phyloP scores from a whole-genome alignment of 306 rosid species.

The Prunus mongolica region DNA sequence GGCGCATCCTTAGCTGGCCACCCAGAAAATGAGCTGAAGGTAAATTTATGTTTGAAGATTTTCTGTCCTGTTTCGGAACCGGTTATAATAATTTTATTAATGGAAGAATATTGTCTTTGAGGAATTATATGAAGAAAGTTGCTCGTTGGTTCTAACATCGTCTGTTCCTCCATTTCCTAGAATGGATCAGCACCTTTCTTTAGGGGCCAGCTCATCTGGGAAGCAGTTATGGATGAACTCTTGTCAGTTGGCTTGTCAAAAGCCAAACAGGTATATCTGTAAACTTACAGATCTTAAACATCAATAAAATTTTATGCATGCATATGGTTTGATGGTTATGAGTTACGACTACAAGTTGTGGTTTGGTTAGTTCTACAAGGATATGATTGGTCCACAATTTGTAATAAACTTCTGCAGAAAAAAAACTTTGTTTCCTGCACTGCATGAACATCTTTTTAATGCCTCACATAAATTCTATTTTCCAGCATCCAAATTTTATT shows the following conservation, averaged over 20 bases:
- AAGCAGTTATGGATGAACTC: conserved; percentile 75
- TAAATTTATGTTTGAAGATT: conserved; percentile 20
- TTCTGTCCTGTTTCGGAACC: background rate
- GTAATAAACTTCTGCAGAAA: background rate
- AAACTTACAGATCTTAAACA: background rate
- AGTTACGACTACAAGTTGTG: background rate
- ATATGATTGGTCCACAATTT: background rate
- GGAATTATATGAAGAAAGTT: conserved; percentile 3
- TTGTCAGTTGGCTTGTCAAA: conserved; percentile 74
- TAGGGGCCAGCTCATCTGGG: conserved; percentile 96
- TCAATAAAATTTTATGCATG: background rate
- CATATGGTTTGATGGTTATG: background rate
- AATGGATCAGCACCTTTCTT: conserved; percentile 54
- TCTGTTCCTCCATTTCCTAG: conserved; percentile 27
- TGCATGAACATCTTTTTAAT: background rate
- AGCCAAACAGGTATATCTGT: conserved; percentile 58
- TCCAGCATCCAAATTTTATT: background rate
- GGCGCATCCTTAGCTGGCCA: conserved; percentile 91
- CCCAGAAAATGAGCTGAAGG: conserved; percentile 63
- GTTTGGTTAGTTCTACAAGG: background rate
- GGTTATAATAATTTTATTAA: background rate
- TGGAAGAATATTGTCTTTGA: background rate
- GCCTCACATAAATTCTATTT: background rate
- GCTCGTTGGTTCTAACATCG: background rate
- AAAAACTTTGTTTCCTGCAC: background rate